Base-by-base conservation (phyloP, 768 basidiomycete species). In the Rhodotorula graminis region DNA sequence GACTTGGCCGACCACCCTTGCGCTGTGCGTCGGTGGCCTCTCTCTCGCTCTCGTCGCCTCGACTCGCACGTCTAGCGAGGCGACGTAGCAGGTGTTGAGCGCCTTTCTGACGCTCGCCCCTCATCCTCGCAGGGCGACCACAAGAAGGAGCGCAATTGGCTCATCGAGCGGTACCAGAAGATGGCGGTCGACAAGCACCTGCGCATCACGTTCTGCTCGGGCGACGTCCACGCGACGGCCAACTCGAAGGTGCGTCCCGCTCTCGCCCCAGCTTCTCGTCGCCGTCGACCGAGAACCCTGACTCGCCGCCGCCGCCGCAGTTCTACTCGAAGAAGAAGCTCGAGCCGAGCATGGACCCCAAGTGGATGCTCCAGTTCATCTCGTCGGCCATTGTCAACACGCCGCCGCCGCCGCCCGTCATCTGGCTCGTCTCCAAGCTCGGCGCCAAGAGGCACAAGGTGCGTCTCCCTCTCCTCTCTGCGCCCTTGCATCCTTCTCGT, bases 311-410 rank as follows among this genome's bases (percentile, higher is more conserved):
- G 52, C 50, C 12, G 40, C 44, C 33, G 8, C 63, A 71, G 58
- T 74, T 78, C 78, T 65, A 65, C 68, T 62, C 70, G 65, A 82
- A 81, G 49, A 79, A 82, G 7, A 85, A 84, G 59, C 58, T 89
- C 12, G 80, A 83, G 7, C 87, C 91, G 2, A 78, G 81, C 3
- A 74, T 80, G 37, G 96, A 97, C 80, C 83, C 87, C 79, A 87
- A 92, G 58, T 96, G 91, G 81, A 97, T 98, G 93, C 80, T 94
- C 60, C 94, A 95, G 76, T 67, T 93, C 47, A 86, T 92, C 16
- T 87, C 90, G 10, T 92, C 91, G 77, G 95, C 95, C 23, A 98
- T 99, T 74, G 95, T 99, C 61, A 95, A 96, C 79, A 96, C 95
- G 11, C 93, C 95, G n/a, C 83, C 83, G 33, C 82, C 82, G 3